Evolutionary conservation across 2,329 filamentous ascomycete genomes (phyloP), one percentile per base, ranked within the genome.

Genomic region (Colletotrichum shisoi): DNA sequence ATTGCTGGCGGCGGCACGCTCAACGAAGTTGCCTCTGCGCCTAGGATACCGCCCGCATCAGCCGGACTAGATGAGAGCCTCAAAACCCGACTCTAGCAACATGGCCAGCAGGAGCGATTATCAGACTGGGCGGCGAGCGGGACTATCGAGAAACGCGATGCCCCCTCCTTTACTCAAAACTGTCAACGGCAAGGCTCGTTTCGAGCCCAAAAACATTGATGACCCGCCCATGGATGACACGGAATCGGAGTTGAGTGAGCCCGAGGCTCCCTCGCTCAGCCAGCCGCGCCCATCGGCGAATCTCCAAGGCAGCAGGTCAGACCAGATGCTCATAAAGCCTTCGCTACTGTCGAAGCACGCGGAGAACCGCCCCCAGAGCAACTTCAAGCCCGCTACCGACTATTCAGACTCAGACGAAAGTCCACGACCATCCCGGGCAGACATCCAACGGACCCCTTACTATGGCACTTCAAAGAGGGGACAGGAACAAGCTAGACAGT

Each of bases 161-260:
- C 44, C 62, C 9, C n/a, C 40, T 21, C 6, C 17, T 24, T 39
- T 65, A 8, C n/a, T 62, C 4, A 49, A 17, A 19, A 44, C 15
- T 7, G 8, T 65, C 15, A 12, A 12, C 13, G 11, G 7, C 42
- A 19, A 65, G 34, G 8, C 13, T 65, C 62, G 57, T 24, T 6
- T 34, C 3, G 12, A 19, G 34, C 24, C 42, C 9, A 51, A 31
- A 9, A 21, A 63, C 7, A n/a, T 64, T 39, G 7, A n/a, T 13
- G 62, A 24, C 12, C 40, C 37, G 19, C 62, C 62, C 5, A 37
- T 48, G 42, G 62, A 62, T 40, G 56, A 61, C 17, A 53, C 48
- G 3, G 62, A 62, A 12, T 45, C 58, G 13, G 62, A 64, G 40
- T 15, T 60, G 15, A 59, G 56, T 45, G 62, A 64, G 46, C 19